Conservation (phyloP, 805 yeast genomes). For the Candida easanensis region DNA sequence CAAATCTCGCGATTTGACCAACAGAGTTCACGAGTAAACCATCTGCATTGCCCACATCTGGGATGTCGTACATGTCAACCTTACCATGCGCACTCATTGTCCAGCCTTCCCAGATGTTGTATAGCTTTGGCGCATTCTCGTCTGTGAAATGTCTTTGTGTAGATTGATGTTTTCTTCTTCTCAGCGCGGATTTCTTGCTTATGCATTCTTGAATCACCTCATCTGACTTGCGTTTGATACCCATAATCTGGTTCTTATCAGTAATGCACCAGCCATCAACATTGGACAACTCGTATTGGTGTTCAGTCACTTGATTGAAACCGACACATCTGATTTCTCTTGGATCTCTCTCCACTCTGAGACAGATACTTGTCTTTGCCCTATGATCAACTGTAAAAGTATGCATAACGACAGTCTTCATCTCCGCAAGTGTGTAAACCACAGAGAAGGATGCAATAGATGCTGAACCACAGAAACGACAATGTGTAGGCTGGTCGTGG, state of each 20-base stretch:
- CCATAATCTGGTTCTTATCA: conserved; percentile 74
- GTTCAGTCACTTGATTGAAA: conserved; percentile 70
- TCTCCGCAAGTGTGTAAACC: conserved; percentile 62
- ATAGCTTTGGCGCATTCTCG: conserved; percentile 31
- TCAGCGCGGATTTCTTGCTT: conserved; percentile 14
- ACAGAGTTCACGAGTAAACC: conserved; percentile 52
- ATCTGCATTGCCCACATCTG: conserved; percentile 37
- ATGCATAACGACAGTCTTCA: conserved; percentile 61
- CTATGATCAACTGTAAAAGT: conserved; percentile 69
- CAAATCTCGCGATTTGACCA: conserved; percentile 66
- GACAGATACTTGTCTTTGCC: conserved; percentile 76
- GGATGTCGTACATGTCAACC: conserved; percentile 56
- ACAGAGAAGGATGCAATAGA: conserved; percentile 71
- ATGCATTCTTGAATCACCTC: conserved; percentile 19
- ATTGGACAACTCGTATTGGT: conserved; percentile 59
- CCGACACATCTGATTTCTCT: conserved; percentile 89
- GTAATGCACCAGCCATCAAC: conserved; percentile 81
- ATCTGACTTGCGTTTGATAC: conserved; percentile 31
- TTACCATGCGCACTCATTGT: conserved; percentile 69
- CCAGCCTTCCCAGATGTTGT: conserved; percentile 76
- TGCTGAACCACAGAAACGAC: conserved; percentile 88
- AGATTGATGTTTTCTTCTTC: conserved; percentile 16
- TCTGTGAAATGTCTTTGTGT: conserved; percentile 9
- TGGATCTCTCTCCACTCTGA: conserved; percentile 90
- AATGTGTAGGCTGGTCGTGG: conserved; percentile 84